Evolutionary conservation across 345 rosid species (phyloP), one percentile per base, ranked within the genome.

Genomic region (Gossypium mustelinum): DNA sequence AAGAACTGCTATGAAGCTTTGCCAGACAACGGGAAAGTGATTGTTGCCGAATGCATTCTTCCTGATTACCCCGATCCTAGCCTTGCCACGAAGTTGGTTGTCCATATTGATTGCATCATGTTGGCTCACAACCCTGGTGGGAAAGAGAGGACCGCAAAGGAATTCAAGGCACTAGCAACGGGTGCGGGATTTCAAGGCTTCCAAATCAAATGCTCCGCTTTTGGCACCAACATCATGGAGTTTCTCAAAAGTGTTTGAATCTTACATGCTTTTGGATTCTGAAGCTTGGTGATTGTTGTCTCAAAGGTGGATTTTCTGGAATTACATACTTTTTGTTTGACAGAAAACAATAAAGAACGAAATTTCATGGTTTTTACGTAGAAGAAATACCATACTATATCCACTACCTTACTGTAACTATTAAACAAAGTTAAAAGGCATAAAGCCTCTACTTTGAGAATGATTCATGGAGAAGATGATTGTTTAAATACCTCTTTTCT

Each of bases 71-170:
- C 97, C 0, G 98, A 92, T 82, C 16, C 85, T 0, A 89, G 93
- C 86, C 90, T 89, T 0, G 83, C 84, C 39, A 81, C 92, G 11
- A 94, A 88, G 86, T 74, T 67, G 63, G 89, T 85, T 12, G 73
- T 92, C 76, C 98, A 94, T 77, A 79, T 89, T 0, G 98, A 94
- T 60, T 79, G 86, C 74, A 86, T 92, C 80, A 94, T 94, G 98
- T 77, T 94, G 92, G 95, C 98, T 66, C 98, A 89, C 69, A 92
- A 90, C 81, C 98, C 98, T 0, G 98, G 98, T 9, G 98, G 97
- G 45, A 92, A 94, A 86, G 98, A 94, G 83, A 87, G 98, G 74
- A 94, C 98, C 0, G 79, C 80, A 73, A 86, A 84, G 82, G 97
- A 94, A 60, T 94, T 94, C 27, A 89, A 85, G 83, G 87, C 88